phyloP scores from a whole-genome alignment of 1,139 yeast genomes.

The Pichia norvegensis region DNA sequence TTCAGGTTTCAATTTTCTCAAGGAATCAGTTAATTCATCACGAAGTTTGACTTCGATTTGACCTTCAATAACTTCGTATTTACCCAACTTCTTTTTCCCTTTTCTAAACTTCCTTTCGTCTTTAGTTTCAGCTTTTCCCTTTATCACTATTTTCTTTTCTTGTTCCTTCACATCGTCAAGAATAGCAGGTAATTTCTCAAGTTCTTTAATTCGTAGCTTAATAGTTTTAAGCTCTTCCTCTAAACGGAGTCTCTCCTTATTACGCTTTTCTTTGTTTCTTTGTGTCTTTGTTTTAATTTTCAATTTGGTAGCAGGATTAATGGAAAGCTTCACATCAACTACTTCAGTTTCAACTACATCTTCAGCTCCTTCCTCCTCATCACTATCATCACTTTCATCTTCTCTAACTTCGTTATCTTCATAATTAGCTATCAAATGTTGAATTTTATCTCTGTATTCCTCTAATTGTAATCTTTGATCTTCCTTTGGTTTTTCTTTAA shows the following conservation, averaged over 20 bases:
- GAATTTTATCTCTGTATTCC: conserved; percentile 56
- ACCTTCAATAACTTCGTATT: conserved; percentile 51
- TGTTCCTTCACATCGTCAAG: conserved; percentile 32
- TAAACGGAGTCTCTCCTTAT: conserved; percentile 51
- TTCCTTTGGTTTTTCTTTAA: conserved; percentile 59
- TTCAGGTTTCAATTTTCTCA: conserved; percentile 82
- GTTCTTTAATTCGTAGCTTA: conserved; percentile 48
- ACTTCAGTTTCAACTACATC: background rate
- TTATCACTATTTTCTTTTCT: conserved; percentile 13
- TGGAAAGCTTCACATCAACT: conserved; percentile 41
- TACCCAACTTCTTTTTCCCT: conserved; percentile 33
- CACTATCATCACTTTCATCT: conserved; percentile 30
- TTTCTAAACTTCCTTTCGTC: conserved; percentile 22
- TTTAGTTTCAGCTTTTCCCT: conserved; percentile 22
- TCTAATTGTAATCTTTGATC: conserved; percentile 51
- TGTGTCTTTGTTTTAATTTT: conserved; percentile 73
- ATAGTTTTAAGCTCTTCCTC: conserved; percentile 51
- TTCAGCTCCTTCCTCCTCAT: conserved; percentile 17
- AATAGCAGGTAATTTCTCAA: conserved; percentile 49
- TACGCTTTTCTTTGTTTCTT: conserved; percentile 64
- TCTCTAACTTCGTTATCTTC: conserved; percentile 47
- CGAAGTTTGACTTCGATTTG: conserved; percentile 82
- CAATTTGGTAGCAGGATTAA: conserved; percentile 60
- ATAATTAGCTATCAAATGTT: conserved; percentile 52
- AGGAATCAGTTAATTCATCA: conserved; percentile 79